Evolutionary conservation across 495 filamentous ascomycete species (phyloP).

Genomic region (Annulohypoxylon nitens): DNA sequence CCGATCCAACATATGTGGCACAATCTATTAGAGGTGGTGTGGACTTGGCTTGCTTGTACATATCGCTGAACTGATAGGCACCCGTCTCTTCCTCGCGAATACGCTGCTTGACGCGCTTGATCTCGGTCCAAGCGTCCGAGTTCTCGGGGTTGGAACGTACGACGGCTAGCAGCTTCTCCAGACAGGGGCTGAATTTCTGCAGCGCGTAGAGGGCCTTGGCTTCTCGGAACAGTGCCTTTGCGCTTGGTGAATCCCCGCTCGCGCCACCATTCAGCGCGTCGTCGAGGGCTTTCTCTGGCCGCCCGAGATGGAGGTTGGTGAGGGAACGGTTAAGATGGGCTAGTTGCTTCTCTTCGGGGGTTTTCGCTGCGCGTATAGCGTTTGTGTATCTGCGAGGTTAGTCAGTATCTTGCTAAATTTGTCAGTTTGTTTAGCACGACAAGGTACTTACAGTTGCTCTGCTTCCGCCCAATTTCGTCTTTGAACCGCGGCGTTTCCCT

Average conservation of each 20-base stretch:
- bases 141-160: constrained; percentile 49
- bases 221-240: constrained; percentile 63
- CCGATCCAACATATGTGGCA: constrained; percentile 58
- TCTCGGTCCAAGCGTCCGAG: constrained; percentile 45
- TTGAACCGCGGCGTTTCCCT: constrained; percentile 56
- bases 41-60: constrained; percentile 55
- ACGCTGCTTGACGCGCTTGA: constrained; percentile 49
- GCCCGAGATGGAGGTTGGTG: constrained; percentile 51
- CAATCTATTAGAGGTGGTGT: constrained; percentile 59
- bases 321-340: constrained; percentile 59
- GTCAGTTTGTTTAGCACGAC: not conserved
- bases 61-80: constrained; percentile 59
- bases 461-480: constrained; percentile 43
- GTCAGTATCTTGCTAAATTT: constrained; percentile 26
- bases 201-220: constrained; percentile 63
- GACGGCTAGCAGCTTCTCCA: constrained; percentile 51
- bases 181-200: constrained; percentile 51
- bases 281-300: constrained; percentile 57
- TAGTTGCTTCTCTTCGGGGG: constrained; percentile 25
- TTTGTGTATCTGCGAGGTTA: constrained; percentile 37
- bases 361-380: constrained; percentile 37
- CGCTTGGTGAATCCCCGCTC: constrained; percentile 33
- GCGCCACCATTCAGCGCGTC: constrained; percentile 50
- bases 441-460: constrained; percentile 35
- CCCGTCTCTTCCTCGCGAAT: constrained; percentile 54